Percentiles rank a stretch among this genome's conserved stretches.
Conservation (phyloP, 495 filamentous ascomycete species). For the Margaritispora aquatica region DNA sequence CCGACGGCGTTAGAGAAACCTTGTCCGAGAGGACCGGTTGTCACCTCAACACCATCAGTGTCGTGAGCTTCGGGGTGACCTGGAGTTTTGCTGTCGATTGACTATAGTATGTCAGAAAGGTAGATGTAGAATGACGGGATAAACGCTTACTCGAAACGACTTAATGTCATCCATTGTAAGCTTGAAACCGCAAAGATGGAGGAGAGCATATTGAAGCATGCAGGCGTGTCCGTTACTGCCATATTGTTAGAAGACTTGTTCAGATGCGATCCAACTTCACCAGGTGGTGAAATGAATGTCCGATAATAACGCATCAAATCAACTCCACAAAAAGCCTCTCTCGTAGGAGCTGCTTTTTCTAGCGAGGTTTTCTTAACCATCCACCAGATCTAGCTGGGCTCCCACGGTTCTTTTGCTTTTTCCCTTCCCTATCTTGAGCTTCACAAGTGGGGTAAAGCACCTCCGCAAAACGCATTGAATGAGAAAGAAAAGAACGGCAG, state of each 20-base stretch:
- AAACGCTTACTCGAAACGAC: slow-evolving; percentile 76
- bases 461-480: neutral
- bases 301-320: no score
- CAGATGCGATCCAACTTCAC: neutral
- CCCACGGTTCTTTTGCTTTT: neutral
- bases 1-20: slow-evolving; percentile 93
- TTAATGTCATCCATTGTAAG: slow-evolving; percentile 87
- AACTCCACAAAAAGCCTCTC: no score
- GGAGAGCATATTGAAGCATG: slow-evolving; percentile 98
- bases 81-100: slow-evolving; percentile 84
- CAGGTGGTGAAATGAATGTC: no score
- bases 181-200: slow-evolving; percentile 92
- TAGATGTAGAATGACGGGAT: neutral
- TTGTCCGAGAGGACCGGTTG: slow-evolving; percentile 93
- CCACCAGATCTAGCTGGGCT: neutral
- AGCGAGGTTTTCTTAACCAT: neutral
- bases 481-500: neutral
- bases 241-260: slow-evolving; percentile 4
- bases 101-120: neutral
- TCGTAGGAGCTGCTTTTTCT: no score
- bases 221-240: slow-evolving; percentile 97
- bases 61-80: slow-evolving; percentile 97
- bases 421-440: neutral
- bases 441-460: neutral
- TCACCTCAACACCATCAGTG: slow-evolving; percentile 95